phyloP scores from a whole-genome alignment of 2,329 filamentous ascomycete genomes.

The Pseudogymnoascus sp. region DNA sequence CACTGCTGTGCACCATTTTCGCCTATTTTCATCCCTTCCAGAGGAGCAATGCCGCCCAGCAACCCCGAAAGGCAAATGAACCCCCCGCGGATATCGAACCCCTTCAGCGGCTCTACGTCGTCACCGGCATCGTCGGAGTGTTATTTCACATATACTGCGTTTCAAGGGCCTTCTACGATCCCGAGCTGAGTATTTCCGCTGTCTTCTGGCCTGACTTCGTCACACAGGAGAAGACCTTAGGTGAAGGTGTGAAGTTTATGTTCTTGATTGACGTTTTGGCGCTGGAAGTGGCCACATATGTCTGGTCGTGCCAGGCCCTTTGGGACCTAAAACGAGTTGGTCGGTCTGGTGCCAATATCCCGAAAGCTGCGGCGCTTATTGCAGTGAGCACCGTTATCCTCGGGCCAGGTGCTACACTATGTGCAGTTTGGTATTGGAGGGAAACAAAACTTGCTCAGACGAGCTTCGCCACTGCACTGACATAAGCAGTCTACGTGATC shows the following conservation, averaged over 20 bases:
- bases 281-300: neutral
- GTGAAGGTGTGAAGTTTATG: neutral
- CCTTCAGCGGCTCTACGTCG: neutral
- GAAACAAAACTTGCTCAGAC: neutral
- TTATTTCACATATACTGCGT: neutral
- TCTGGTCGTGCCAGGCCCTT: neutral
- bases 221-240: neutral
- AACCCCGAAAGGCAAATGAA: neutral
- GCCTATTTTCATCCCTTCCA: neutral
- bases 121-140: neutral
- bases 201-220: neutral
- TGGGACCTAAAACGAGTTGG: conserved; percentile 8
- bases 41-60: neutral
- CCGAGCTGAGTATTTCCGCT: neutral
- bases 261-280: neutral
- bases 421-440: conserved; percentile 6
- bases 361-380: neutral
- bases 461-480: neutral
- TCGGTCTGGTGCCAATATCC: neutral
- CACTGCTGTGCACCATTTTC: neutral
- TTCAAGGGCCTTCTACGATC: neutral
- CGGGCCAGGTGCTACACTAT: conserved; percentile 7
- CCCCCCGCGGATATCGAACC: neutral
- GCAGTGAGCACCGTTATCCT: neutral
- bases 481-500: neutral